Evolutionary conservation across 2,329 filamentous ascomycete genomes (phyloP).

Genomic region (Sphaerulina musiva): DNA sequence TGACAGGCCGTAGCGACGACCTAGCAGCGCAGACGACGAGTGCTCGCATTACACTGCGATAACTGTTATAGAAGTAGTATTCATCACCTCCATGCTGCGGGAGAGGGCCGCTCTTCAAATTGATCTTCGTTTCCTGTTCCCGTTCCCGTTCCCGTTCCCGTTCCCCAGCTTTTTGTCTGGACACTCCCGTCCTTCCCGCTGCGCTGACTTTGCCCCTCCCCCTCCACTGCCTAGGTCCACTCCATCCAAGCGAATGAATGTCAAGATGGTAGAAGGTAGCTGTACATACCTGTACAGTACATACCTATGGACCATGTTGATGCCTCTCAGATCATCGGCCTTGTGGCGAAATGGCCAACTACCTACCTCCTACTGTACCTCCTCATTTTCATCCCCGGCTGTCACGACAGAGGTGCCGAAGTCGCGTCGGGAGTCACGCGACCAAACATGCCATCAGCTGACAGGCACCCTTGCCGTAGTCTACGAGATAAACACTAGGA

Average conservation of each 20-base stretch:
- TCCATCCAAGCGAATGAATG: neutral
- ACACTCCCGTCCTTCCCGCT: neutral
- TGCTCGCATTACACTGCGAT: neutral
- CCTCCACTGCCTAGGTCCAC: slow-evolving; percentile 2
- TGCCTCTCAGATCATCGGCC: too few relatives aligned
- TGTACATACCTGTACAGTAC: neutral
- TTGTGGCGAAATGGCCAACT: too few relatives aligned
- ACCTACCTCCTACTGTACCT: too few relatives aligned
- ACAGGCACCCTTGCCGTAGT: neutral
- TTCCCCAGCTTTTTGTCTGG: neutral
- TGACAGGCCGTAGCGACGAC: neutral
- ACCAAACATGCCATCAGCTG: neutral
- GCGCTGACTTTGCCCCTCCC: neutral
- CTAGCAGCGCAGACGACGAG: neutral
- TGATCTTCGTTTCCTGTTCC: too few relatives aligned
- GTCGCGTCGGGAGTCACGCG: neutral
- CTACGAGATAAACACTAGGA: neutral
- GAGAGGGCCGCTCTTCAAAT: too few relatives aligned
- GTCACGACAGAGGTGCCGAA: neutral
- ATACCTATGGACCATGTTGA: neutral
- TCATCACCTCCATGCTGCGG: too few relatives aligned
- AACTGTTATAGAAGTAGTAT: too few relatives aligned
- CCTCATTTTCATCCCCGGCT: too few relatives aligned
- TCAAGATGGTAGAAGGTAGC: neutral
- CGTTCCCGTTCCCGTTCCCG: too few relatives aligned